Conservation (phyloP, 2,329 filamentous ascomycete species). For the Phialocephala sp. region DNA sequence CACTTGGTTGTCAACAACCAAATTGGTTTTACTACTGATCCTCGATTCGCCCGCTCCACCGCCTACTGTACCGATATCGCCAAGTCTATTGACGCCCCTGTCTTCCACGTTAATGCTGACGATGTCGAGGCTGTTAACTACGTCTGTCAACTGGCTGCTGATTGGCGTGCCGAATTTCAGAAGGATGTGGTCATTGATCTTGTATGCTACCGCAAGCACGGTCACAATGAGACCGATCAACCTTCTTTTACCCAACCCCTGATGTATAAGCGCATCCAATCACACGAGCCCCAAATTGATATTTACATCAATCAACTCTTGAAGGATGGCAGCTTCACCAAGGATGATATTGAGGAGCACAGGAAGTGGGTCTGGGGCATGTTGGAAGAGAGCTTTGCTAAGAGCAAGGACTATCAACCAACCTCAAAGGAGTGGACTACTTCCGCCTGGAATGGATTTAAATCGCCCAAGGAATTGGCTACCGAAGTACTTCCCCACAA, state of each 20-base stretch:
- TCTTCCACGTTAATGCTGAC: constrained; percentile 99
- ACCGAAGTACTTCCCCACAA: constrained; percentile 93
- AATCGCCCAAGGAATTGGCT: constrained; percentile 96
- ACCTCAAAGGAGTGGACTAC: constrained; percentile 98
- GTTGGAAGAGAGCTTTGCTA: constrained; percentile 96
- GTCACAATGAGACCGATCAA: constrained; percentile 99
- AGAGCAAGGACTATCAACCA: constrained; percentile 96
- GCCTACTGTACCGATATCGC: constrained; percentile 99
- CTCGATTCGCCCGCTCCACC: constrained; percentile 94
- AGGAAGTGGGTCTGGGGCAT: constrained; percentile 99
- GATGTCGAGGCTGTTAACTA: constrained; percentile 99
- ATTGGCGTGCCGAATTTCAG: constrained; percentile 99
- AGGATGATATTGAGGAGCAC: constrained; percentile 98
- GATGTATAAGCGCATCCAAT: constrained; percentile 98
- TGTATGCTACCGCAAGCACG: constrained; percentile 98
- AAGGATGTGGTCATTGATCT: constrained; percentile 97
- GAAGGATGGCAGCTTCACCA: constrained; percentile 91
- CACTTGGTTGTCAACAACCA: constrained; percentile 99
- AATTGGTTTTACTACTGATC: constrained; percentile 99
- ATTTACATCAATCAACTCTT: constrained; percentile 92
- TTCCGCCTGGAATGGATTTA: constrained; percentile 99
- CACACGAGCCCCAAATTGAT: constrained; percentile 84
- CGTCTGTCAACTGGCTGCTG: constrained; percentile 93
- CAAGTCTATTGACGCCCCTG: constrained; percentile 96
- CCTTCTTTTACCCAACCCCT: constrained; percentile 99